Base-by-base conservation (phyloP, 2,329 filamentous ascomycete genomes). In the Cladosporium oxysporum region DNA sequence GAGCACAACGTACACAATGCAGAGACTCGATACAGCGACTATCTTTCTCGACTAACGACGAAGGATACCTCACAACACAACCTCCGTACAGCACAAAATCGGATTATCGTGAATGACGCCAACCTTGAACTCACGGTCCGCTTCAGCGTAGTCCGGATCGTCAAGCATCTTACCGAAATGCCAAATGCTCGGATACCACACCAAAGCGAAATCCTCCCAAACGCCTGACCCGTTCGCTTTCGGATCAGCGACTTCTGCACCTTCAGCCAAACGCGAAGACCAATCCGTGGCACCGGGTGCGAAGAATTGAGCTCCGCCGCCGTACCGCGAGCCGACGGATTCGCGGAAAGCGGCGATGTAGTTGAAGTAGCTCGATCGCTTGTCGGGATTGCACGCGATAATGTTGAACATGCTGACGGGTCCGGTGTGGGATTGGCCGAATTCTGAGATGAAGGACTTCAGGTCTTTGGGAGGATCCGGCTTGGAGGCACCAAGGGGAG, bases 111-210 rank as follows among this genome's bases (percentile, higher is more conserved):
- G 66, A 29, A 72, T 12, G 8, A 68, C 70, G 3, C 71, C 71
- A 33, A 67, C 59, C 64, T 72, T 71, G 60, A 64, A 71, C 58
- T 66, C 69, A 31, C 71, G 41, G 66, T 72, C 71, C 26, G 66
- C 71, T 23, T 63, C 68, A 23, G 70, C 70, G 68, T 72, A 71
- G 44, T 62, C 68, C 44, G 68, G 66, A 65, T 69, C 68, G 67
- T 71, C 71, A 28, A 71, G 44, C 69, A 72, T 41, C 58, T 71
- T 71, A 3, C 58, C 69, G 50, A 72, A 72, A 66, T 72, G 71
- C 71, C 71, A 70, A 26, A 71, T 61, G 61, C 66, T 68, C 35
- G 69, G 71, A 60, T 72, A 72, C 61, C 60, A 65, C 41, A 71
- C 66, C 59, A 72, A 57, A 1, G 66, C 68, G 16, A 49, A 35